Percentiles rank a stretch among this genome's conserved stretches.
These are phyloP conservation scores for Jacaranda mimosifolia DNA, from an alignment of 257 asterid species.

Conservation along the genomic window DNA sequence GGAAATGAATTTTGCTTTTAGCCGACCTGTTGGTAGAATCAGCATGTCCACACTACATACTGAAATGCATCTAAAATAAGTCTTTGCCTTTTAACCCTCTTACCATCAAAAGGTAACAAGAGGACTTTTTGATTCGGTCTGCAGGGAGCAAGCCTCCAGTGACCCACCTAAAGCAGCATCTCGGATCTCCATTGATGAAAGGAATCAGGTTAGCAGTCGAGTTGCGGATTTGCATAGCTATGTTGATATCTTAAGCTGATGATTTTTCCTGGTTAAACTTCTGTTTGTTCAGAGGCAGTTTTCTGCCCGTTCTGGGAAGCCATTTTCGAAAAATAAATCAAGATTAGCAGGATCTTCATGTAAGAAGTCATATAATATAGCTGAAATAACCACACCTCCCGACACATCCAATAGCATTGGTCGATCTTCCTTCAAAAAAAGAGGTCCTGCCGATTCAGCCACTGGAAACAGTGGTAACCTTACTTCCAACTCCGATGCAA, in stretches of 20 bases:
- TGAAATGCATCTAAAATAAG: too few relatives aligned
- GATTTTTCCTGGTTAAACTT: background rate
- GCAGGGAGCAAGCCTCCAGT: slow-evolving; percentile 95
- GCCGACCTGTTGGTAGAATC: too few relatives aligned
- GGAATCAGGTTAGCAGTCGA: slow-evolving; percentile 68
- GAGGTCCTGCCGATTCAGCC: slow-evolving; percentile 59
- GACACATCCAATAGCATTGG: slow-evolving; percentile 73
- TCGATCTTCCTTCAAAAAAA: slow-evolving; percentile 54
- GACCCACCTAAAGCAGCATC: slow-evolving; percentile 91
- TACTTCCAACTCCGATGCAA: slow-evolving; percentile 68
- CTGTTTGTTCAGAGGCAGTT: slow-evolving; percentile 63
- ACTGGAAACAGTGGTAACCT: slow-evolving; percentile 69
- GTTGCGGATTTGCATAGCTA: background rate
- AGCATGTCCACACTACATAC: too few relatives aligned
- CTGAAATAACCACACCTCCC: slow-evolving; percentile 73
- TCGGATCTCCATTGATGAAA: slow-evolving; percentile 93
- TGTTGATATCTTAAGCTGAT: slow-evolving; percentile 14
- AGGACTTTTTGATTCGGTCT: slow-evolving; percentile 26
- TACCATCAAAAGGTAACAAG: slow-evolving; percentile 1
- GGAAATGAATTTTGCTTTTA: background rate
- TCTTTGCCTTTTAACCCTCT: background rate
- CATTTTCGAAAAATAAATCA: slow-evolving; percentile 52
- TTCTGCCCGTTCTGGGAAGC: slow-evolving; percentile 80
- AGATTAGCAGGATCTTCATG: slow-evolving; percentile 62
- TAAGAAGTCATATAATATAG: slow-evolving; percentile 53